phyloP scores from a whole-genome alignment of 1,139 yeast species.

The Candida sanyaensis region DNA sequence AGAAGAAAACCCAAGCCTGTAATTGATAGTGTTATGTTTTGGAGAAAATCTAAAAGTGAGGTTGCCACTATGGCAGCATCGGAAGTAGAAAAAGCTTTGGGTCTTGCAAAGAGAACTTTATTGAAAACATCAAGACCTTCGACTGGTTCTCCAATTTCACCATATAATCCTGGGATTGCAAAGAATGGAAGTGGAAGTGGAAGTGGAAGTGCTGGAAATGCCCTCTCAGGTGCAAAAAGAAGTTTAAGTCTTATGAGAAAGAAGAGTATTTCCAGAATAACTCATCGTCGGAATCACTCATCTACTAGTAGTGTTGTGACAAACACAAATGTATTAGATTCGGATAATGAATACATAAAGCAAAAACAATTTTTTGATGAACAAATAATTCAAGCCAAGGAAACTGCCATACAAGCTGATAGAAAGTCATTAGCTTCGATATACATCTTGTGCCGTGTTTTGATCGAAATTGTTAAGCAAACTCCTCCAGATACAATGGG shows the following conservation, averaged over 20 bases:
- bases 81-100: conserved; percentile 50
- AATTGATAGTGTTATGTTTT: conserved; percentile 95
- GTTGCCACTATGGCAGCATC: conserved; percentile 75
- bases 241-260: conserved; percentile 45
- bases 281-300: conserved; percentile 44
- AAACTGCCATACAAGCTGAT: conserved; percentile 80
- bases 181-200: conserved; percentile 14
- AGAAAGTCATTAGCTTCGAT: conserved; percentile 85
- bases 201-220: neutral
- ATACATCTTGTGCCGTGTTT: conserved; percentile 86
- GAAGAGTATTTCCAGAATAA: conserved; percentile 38
- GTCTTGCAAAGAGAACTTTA: conserved; percentile 22
- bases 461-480: conserved; percentile 90
- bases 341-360: conserved; percentile 21
- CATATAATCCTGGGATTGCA: conserved; percentile 18
- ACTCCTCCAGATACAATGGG: conserved; percentile 73
- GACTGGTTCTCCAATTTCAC: conserved; percentile 2
- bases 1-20: conserved; percentile 91
- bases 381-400: conserved; percentile 59
- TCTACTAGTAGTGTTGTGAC: conserved; percentile 24
- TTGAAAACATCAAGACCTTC: conserved; percentile 8
- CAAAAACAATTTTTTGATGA: conserved; percentile 32
- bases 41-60: conserved; percentile 92
- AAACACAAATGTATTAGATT: conserved; percentile 1
- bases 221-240: conserved; percentile 30